Evolutionary conservation across 257 asterid genomes (phyloP).

Genomic region (Henckelia pumila): DNA sequence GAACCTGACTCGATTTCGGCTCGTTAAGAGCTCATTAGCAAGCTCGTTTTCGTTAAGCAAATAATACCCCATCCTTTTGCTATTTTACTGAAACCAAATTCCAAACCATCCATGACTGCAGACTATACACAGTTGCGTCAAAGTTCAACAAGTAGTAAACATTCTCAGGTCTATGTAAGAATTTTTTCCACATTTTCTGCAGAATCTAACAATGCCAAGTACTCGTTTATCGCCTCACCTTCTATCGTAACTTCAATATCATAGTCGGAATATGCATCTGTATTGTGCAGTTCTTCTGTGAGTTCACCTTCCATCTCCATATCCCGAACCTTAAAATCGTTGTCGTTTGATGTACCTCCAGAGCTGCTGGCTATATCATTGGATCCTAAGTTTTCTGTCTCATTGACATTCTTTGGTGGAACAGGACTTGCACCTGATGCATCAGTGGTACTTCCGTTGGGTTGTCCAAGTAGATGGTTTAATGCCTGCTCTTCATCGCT

Average conservation of each 20-base stretch:
- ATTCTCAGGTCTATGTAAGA: not conserved
- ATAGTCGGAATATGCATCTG: constrained; percentile 79
- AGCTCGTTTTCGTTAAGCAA: no score
- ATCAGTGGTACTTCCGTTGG: constrained; percentile 25
- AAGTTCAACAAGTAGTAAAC: not conserved
- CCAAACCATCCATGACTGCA: not conserved
- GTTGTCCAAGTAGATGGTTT: constrained; percentile 41
- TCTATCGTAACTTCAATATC: constrained; percentile 73
- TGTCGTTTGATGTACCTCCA: constrained; percentile 30
- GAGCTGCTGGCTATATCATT: constrained; percentile 22
- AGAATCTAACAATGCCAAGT: constrained; percentile 54
- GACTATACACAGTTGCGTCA: no score
- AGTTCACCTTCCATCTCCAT: constrained; percentile 78
- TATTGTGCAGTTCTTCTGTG: constrained; percentile 54
- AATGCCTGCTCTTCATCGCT: constrained; percentile 54
- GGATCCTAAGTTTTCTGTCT: constrained; percentile 15
- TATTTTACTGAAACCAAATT: no score
- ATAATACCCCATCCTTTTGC: no score
- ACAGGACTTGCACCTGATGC: constrained; percentile 15
- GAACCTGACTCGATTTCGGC: no score
- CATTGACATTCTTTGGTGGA: constrained; percentile 1
- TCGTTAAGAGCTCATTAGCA: no score
- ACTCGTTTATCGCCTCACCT: constrained; percentile 87
- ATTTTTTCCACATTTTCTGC: constrained; percentile 18
- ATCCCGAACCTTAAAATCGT: constrained; percentile 40